phyloP scores from a whole-genome alignment of 306 rosid species.

The Prunus padus region DNA sequence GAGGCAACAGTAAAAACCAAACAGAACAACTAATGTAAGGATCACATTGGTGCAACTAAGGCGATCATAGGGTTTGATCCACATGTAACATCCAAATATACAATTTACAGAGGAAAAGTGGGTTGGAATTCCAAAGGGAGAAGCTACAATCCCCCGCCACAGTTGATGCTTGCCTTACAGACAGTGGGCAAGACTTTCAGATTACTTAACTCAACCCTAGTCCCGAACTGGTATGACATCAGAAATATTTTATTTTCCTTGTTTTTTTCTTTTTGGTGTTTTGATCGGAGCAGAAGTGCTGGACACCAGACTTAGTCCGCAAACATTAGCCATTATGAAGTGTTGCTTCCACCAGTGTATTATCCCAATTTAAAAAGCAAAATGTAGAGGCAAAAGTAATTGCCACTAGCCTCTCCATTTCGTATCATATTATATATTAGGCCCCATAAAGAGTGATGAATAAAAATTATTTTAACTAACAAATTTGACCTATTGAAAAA shows the following conservation, averaged over 20 bases:
- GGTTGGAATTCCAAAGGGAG: not conserved
- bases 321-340: not conserved
- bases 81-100: not conserved
- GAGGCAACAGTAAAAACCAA: not conserved
- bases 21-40: not conserved
- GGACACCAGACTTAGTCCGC: not conserved
- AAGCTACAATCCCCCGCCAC: not conserved
- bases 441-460: not conserved
- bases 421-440: not conserved
- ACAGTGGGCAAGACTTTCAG: not conserved
- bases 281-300: not conserved
- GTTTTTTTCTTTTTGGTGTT: not conserved
- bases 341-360: not conserved
- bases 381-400: not conserved
- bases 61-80: not conserved
- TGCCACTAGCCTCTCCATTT: not conserved
- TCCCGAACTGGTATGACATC: not conserved
- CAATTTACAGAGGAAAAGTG: not conserved
- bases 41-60: not conserved
- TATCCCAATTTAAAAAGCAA: not conserved
- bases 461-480: not conserved
- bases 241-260: not conserved
- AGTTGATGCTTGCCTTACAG: not conserved
- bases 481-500: constrained; percentile 6
- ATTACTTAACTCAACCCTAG: not conserved